Evolutionary conservation across 1,284 basidiomycete species (phyloP), one percentile per base, ranked within the genome.

Genomic region (Butyriboletus appendiculatus): DNA sequence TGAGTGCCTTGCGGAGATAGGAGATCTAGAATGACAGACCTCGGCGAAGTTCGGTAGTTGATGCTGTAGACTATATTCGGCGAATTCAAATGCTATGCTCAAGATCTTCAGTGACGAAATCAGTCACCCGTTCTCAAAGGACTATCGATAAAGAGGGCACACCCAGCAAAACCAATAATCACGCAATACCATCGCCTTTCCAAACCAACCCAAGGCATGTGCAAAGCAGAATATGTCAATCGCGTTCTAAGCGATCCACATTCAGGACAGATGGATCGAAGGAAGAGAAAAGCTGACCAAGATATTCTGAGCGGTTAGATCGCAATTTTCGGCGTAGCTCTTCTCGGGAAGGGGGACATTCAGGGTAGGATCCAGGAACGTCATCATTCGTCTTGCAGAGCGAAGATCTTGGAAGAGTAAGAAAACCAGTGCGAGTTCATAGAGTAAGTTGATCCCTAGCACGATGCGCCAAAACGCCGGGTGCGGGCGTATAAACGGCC

Each of bases 141-240:
- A 40, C 39, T 8, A 34, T 50, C 41, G 43, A 60, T 47, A 47
- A 50, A 45, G 44, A 51, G 37, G 40, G 57, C 67, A 73, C 64
- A 90, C 90, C 90, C 89, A 92, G 64, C 91, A 92, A 64, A 92
- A 92, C 90, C 90, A 93, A 65, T 93, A 93, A 65, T 93, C 90
- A 30, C 91, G 81, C 61, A 93, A 71, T 60, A 93, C 86, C 76
- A 93, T 80, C 3, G 90, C 91, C 68, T 93, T 93, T 41, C 90
- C 90, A 68, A 92, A 93, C 90, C 91, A 93, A 4, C 90, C 90
- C 34, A 93, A 67, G 22, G 89, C 75, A 68, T 93, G 90, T 28
- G 90, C 90, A 20, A 93, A 60, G 63, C 90, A 92, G 68, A 93
- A 93, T 49, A 92, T 86, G 65, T 93, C 90, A 37, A 93, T 70